A percentile compares a stretch with the other conserved stretches of the same genome.
These are phyloP conservation scores for Penicillium taxi DNA, from an alignment of 495 filamentous ascomycete species.

Conservation along the genomic window DNA sequence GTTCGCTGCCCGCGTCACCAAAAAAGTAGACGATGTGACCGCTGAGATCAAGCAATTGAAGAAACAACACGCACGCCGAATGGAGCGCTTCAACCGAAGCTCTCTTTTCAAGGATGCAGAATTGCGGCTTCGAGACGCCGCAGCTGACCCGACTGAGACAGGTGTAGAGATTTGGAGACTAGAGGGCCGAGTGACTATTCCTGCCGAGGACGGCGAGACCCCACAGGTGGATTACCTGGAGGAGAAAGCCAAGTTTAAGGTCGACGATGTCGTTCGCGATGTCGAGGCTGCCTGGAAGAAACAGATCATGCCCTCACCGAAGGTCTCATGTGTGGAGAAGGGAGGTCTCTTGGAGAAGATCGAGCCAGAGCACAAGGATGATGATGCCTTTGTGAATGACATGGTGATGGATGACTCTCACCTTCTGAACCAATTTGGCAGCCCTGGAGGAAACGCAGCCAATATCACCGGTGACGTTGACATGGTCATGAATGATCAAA, in stretches of 20 bases:
- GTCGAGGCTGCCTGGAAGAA: slow-evolving; percentile 51
- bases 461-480: slow-evolving; percentile 28
- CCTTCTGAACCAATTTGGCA: slow-evolving; percentile 56
- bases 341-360: slow-evolving; percentile 61
- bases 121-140: slow-evolving; percentile 42
- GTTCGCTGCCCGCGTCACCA: slow-evolving; percentile 65
- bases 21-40: slow-evolving; percentile 55
- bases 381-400: slow-evolving; percentile 43
- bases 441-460: slow-evolving; percentile 37
- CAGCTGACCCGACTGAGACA: slow-evolving; percentile 41
- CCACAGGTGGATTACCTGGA: slow-evolving; percentile 28
- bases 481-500: slow-evolving; percentile 35
- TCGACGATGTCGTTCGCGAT: slow-evolving; percentile 53
- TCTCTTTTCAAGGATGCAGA: slow-evolving; percentile 58
- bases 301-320: slow-evolving; percentile 49
- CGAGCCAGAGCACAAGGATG: slow-evolving; percentile 34
- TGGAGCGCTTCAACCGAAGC: slow-evolving; percentile 65
- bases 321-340: slow-evolving; percentile 59
- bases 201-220: slow-evolving; percentile 44
- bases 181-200: slow-evolving; percentile 48
- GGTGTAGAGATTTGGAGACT: slow-evolving; percentile 55
- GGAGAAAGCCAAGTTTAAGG: slow-evolving; percentile 42
- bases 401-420: slow-evolving; percentile 60
- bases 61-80: slow-evolving; percentile 60
- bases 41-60: slow-evolving; percentile 79